Evolutionary conservation across 129 eudicot genomes (phyloP).

Genomic region (Kitagawia praeruptora): DNA sequence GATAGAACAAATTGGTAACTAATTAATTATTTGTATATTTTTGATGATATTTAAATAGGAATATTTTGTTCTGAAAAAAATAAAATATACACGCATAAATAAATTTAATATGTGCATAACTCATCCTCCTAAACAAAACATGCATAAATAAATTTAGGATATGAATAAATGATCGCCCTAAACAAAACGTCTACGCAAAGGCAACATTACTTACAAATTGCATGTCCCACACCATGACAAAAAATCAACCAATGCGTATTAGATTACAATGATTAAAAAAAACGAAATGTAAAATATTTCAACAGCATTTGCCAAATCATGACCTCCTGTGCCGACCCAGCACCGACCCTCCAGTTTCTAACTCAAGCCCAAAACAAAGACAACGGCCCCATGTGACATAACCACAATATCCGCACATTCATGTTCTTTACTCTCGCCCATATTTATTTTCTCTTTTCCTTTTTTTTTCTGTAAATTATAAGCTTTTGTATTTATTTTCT

Average conservation of each 20-base stretch:
- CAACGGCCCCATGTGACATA: background rate
- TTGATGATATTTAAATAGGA: no score
- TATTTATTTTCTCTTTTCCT: no score
- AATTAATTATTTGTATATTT: no score
- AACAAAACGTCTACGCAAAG: background rate
- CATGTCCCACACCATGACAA: background rate
- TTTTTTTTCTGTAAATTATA: background rate
- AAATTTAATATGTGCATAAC: no score
- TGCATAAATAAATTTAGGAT: no score
- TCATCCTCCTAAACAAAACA: no score
- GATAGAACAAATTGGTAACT: no score
- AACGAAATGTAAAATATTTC: background rate
- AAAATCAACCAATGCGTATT: background rate
- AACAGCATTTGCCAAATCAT: background rate
- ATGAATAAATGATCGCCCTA: no score
- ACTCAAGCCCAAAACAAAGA: background rate
- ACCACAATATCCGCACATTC: background rate
- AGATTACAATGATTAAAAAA: background rate
- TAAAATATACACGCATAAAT: no score
- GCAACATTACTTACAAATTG: background rate
- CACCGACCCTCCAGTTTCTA: background rate
- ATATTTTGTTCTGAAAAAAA: no score
- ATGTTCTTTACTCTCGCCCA: background rate
- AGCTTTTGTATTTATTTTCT: background rate
- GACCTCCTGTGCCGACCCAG: background rate